Conservation (phyloP, 352 stramenopile species). For the Globisporangium irregulare region DNA sequence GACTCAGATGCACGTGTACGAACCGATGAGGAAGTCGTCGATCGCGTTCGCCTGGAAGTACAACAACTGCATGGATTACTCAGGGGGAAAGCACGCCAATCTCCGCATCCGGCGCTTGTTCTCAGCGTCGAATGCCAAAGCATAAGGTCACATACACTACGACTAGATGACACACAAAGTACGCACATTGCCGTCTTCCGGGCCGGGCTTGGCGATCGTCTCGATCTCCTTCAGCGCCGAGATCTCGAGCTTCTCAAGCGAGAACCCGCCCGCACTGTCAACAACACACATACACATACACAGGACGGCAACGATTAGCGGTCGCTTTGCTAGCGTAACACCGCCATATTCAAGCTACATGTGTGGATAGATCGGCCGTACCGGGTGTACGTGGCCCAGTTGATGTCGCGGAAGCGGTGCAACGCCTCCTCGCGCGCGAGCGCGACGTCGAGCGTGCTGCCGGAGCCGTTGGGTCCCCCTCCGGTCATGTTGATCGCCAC, state of each 20-base stretch:
- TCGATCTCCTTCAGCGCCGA: slow-evolving; percentile 82
- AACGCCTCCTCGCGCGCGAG: slow-evolving; percentile 79
- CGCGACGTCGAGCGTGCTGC: slow-evolving; percentile 61
- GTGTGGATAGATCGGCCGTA: slow-evolving; percentile 18
- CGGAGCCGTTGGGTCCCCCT: slow-evolving; percentile 17
- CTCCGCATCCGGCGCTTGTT: background rate
- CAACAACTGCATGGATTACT: slow-evolving; percentile 22
- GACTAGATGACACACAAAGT: background rate
- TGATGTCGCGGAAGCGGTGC: slow-evolving; percentile 87
- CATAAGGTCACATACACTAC: background rate
- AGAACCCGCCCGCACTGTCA: slow-evolving; percentile 66
- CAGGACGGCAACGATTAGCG: background rate
- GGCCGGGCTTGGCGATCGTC: slow-evolving; percentile 62
- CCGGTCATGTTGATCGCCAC: slow-evolving; percentile 66
- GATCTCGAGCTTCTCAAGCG: slow-evolving; percentile 85
- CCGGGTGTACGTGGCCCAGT: slow-evolving; percentile 88
- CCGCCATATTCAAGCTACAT: background rate
- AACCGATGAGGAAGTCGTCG: slow-evolving; percentile 68
- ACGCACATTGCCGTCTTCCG: slow-evolving; percentile 57
- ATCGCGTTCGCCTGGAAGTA: slow-evolving; percentile 54
- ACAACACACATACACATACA: background rate
- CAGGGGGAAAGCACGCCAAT: slow-evolving; percentile 6
- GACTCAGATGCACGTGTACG: background rate
- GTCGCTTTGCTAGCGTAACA: background rate
- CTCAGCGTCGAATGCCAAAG: background rate